Conservation (phyloP, 1,284 basidiomycete genomes). For the Meripilus lineatus region DNA sequence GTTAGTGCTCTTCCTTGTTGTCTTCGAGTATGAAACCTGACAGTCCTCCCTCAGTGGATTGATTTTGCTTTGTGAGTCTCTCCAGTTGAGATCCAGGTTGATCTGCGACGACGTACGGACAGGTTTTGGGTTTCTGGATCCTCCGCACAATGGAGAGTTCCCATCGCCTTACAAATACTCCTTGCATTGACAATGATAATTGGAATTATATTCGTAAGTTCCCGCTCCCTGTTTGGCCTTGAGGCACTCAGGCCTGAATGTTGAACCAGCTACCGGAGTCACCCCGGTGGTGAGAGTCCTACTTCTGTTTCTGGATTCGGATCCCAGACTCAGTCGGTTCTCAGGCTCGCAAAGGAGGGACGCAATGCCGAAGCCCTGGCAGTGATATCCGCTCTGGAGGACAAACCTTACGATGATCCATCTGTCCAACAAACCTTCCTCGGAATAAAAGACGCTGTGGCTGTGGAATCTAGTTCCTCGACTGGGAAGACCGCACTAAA, state of each 20-base stretch:
- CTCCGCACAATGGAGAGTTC: conserved; percentile 66
- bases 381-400: conserved; percentile 60
- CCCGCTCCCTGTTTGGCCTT: background rate
- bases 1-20: no score
- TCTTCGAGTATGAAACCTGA: no score
- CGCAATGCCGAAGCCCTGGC: conserved; percentile 57
- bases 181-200: conserved; percentile 58
- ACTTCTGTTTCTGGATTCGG: background rate
- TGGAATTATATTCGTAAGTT: conserved; percentile 49
- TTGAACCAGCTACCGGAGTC: conserved; percentile 58
- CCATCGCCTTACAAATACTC: conserved; percentile 62
- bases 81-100: no score
- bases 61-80: conserved; percentile 50
- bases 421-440: conserved; percentile 50
- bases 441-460: conserved; percentile 50
- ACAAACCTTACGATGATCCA: conserved; percentile 46
- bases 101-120: no score
- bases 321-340: background rate
- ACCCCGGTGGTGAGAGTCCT: conserved; percentile 51
- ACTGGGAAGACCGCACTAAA: conserved; percentile 30
- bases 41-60: conserved; percentile 54
- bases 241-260: background rate
- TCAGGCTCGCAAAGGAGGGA: conserved; percentile 56
- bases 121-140: conserved; percentile 49
- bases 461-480: conserved; percentile 17